phyloP scores from a whole-genome alignment of 768 basidiomycete genomes.

The Heimioporus sp. region DNA sequence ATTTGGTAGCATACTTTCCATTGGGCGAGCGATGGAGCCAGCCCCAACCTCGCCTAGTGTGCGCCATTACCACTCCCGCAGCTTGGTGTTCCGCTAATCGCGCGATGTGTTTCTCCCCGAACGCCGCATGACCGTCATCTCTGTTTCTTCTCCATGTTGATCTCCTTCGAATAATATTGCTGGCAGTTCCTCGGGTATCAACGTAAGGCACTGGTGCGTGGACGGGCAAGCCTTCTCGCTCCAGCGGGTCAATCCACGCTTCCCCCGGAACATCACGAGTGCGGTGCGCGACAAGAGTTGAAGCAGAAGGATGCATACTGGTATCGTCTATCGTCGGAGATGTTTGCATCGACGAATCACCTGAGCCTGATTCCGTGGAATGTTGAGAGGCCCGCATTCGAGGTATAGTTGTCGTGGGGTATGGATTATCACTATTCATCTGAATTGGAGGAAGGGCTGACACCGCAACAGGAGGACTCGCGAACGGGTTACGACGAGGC shows the following conservation, averaged over 20 bases:
- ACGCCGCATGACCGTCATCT: not conserved
- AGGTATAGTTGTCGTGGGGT: constrained; percentile 1
- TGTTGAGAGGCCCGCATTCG: not conserved
- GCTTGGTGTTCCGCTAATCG: constrained; percentile 36
- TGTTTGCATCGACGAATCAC: constrained; percentile 4
- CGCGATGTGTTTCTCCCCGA: constrained; percentile 22
- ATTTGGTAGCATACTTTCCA: not conserved
- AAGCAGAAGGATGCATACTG: constrained; percentile 3
- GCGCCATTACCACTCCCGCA: constrained; percentile 42
- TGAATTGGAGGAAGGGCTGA: not conserved
- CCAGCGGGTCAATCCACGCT: constrained; percentile 58
- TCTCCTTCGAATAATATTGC: constrained; percentile 13
- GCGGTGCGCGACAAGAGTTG: constrained; percentile 21
- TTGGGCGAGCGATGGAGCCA: constrained; percentile 14
- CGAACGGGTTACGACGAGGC: constrained; percentile 3
- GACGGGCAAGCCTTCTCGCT: constrained; percentile 61
- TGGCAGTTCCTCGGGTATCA: not conserved
- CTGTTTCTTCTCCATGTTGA: constrained; percentile 13
- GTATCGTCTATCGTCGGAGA: constrained; percentile 5
- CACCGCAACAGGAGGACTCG: not conserved
- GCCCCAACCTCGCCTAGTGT: constrained; percentile 34
- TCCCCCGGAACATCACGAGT: constrained; percentile 46
- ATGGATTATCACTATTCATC: constrained; percentile 18
- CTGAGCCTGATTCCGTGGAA: constrained; percentile 1
- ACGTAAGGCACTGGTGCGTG: constrained; percentile 26